Base-by-base conservation (phyloP, 2,329 filamentous ascomycete genomes). In the Botrytis hyacinthi region DNA sequence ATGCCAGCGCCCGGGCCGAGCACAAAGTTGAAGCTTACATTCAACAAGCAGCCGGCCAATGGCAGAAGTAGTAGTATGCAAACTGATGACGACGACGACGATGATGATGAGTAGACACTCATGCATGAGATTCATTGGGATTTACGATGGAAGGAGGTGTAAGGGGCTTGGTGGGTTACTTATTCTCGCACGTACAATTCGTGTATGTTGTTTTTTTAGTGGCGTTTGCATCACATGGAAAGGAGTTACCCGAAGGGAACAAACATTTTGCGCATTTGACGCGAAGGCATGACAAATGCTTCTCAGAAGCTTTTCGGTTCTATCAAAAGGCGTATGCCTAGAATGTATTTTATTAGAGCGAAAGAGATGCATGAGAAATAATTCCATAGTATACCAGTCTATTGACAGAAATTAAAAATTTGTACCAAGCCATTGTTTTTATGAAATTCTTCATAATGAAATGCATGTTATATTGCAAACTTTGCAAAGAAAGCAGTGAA, bases 1-100 rank as follows among this genome's bases (percentile, higher is more conserved):
- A 86, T 91, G 79, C 87, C 89, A 51, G 81, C 85, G 75, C 81
- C 86, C 40, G 86, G 84, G 76, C 83, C 72, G 20, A 73, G 62
- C 40, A 72, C 86, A 32, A 95, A 80, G 73, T 67, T 95, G 83
- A 94, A 92, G 84, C 85, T 95, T 75, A 92, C 85, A 35, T 86
- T 88, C 77, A 87, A 86, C 74, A 79, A 79, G 54, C 81, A 81
- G 69, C 82, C 82, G 69, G 82, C 82, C 72, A 83, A 83, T 65
- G 84, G 83, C 14, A 65, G 60, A 37, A 82, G 82, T 66, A 85
- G 83, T 75, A 78, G 80, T 69, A 80, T 81, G 71, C 85, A 86
- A 78, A 89, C 87, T 79, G 87, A 89, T 76, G 86, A 88, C 74
- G 87, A 89, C 68, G 80, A 81, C 46, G 87, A 89, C 68, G 80